Evolutionary conservation across 2,329 filamentous ascomycete species (phyloP).

Genomic region (Phaeosphaeriaceae sp.): DNA sequence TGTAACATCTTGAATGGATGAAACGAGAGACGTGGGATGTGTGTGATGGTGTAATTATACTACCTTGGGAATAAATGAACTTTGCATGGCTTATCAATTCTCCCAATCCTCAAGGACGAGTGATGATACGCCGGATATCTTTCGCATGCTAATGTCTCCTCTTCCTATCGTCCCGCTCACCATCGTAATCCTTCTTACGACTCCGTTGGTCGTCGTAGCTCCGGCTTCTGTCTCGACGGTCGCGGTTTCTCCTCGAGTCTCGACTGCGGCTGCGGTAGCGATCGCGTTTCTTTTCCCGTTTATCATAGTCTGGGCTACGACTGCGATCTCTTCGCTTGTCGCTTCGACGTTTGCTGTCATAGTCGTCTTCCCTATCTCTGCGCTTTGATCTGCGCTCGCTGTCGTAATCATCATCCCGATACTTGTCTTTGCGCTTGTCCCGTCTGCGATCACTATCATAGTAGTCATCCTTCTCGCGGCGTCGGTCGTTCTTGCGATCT

Average conservation of each 20-base stretch:
- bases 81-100: neutral
- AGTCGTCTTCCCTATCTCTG: slow-evolving; percentile 30
- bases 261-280: slow-evolving; percentile 34
- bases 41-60: neutral
- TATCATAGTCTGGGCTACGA: slow-evolving; percentile 39
- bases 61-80: neutral
- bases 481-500: slow-evolving; percentile 20
- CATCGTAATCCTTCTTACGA: slow-evolving; percentile 31
- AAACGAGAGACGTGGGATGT: neutral
- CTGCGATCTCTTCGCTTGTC: slow-evolving; percentile 25
- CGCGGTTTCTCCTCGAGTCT: slow-evolving; percentile 28
- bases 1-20: slow-evolving; percentile 46
- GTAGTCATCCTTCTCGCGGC: slow-evolving; percentile 32
- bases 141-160: slow-evolving; percentile 23
- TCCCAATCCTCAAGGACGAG: neutral
- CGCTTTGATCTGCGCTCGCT: slow-evolving; percentile 23
- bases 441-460: slow-evolving; percentile 29
- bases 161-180: slow-evolving; percentile 27
- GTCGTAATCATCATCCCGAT: slow-evolving; percentile 36
- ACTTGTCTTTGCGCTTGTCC: slow-evolving; percentile 21
- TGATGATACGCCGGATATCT: neutral
- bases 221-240: slow-evolving; percentile 23
- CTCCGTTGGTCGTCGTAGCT: slow-evolving; percentile 33
- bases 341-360: slow-evolving; percentile 28
- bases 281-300: slow-evolving; percentile 23